Conservation (phyloP, 495 filamentous ascomycete genomes). For the Lasiosphaeris hirsuta region DNA sequence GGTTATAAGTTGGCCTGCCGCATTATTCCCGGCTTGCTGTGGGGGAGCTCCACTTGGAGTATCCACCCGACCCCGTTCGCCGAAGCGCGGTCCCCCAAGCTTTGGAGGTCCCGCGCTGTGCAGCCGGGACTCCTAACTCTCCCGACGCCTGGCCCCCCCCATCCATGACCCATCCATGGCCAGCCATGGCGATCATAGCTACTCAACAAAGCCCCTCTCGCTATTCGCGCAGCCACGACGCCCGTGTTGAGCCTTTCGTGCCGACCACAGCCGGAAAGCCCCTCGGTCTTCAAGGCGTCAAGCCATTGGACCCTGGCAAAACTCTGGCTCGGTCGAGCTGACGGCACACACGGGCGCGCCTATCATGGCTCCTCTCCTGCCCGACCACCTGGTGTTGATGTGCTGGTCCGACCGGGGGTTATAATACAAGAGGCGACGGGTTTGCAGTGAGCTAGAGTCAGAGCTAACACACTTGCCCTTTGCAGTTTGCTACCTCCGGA, state of each 20-base stretch:
- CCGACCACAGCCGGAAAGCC: conserved; percentile 10
- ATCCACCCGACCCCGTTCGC: conserved; percentile 16
- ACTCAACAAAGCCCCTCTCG: conserved; percentile 1
- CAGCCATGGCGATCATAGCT: conserved; percentile 2
- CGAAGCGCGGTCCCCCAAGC: conserved; percentile 9
- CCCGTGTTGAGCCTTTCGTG: neutral
- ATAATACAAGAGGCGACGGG: neutral
- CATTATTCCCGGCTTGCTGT: conserved; percentile 3
- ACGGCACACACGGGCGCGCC: neutral
- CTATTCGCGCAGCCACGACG: neutral
- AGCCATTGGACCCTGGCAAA: conserved; percentile 4
- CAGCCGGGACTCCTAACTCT: conserved; percentile 17
- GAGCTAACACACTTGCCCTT: neutral
- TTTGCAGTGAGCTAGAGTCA: too few species aligned
- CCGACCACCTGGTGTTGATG: too few species aligned
- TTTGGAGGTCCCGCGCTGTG: conserved; percentile 4
- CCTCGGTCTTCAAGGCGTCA: neutral
- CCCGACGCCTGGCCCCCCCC: conserved; percentile 10
- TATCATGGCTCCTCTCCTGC: neutral
- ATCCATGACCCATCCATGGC: neutral
- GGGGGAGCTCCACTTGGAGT: conserved; percentile 24
- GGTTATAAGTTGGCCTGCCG: neutral
- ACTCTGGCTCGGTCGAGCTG: conserved; percentile 6
- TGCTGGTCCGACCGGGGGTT: too few species aligned
- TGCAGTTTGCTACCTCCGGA: neutral